Evolutionary conservation across 1,284 basidiomycete species (phyloP).

Genomic region (Marasmius tenuissimus): DNA sequence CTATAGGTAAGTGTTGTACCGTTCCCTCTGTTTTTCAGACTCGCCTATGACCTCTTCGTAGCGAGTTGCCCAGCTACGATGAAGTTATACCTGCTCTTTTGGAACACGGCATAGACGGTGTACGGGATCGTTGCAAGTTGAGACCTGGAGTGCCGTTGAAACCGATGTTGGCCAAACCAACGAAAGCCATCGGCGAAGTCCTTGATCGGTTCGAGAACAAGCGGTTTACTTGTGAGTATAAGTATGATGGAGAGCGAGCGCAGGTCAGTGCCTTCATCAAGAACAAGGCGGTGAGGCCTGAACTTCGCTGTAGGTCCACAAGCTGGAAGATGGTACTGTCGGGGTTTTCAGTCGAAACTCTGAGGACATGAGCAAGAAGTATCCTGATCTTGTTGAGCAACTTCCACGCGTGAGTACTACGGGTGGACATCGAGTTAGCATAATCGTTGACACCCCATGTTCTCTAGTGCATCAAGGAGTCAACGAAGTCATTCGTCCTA

Average conservation of each 20-base stretch:
- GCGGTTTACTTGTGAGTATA: constrained; percentile 98
- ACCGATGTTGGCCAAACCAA: constrained; percentile 99
- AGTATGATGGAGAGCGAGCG: constrained; percentile 98
- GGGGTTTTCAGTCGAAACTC: constrained; percentile 96
- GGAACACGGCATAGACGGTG: constrained; percentile 71
- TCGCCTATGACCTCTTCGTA: constrained; percentile 29
- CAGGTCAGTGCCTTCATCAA: constrained; percentile 52
- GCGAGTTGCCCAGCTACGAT: constrained; percentile 94
- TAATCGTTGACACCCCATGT: constrained; percentile 13
- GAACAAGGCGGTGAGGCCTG: not conserved
- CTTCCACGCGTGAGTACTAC: constrained; percentile 69
- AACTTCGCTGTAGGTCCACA: constrained; percentile 63
- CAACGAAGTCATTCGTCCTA: constrained; percentile 86
- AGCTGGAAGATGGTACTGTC: constrained; percentile 76
- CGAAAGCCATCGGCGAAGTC: constrained; percentile 98
- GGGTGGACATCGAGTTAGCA: not conserved
- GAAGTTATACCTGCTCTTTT: constrained; percentile 92
- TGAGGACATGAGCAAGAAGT: constrained; percentile 99
- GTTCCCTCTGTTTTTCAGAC: constrained; percentile 1
- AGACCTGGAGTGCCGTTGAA: constrained; percentile 96
- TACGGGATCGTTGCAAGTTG: constrained; percentile 83
- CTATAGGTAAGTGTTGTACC: constrained; percentile 65
- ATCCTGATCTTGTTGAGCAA: constrained; percentile 95
- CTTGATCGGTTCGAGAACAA: constrained; percentile 96
- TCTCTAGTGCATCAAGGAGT: constrained; percentile 77